Conservation (phyloP, 2,329 filamentous ascomycete genomes). For the Ceratocystis harringtonii region DNA sequence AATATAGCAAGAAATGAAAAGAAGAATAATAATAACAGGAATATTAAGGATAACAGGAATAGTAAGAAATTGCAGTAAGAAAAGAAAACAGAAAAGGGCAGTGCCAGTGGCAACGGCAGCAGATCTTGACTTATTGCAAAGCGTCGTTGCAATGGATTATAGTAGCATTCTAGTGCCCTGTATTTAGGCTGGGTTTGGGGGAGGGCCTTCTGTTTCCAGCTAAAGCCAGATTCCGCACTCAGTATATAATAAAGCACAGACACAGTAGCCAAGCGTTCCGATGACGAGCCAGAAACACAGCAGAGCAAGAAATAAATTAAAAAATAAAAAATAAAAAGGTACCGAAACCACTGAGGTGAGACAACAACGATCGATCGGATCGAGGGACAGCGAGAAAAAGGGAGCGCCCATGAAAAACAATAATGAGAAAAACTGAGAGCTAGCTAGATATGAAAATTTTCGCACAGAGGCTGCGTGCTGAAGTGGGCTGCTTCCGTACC, state of each 20-base stretch:
- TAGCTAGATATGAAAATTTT: neutral
- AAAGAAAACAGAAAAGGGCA: neutral
- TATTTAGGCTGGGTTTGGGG: neutral
- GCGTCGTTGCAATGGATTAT: neutral
- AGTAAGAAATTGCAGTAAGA: neutral
- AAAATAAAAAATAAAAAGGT: neutral
- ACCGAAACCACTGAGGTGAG: too few relatives aligned
- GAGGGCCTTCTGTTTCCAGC: neutral
- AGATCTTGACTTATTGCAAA: neutral
- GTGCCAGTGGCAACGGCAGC: neutral
- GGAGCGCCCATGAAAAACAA: neutral
- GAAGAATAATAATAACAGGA: neutral
- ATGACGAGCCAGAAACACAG: neutral
- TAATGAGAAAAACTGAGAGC: neutral
- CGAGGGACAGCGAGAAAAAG: neutral
- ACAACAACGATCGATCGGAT: neutral
- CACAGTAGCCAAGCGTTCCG: neutral
- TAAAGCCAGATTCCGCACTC: neutral
- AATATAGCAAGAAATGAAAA: neutral
- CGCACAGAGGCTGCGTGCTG: neutral
- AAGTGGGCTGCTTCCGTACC: neutral
- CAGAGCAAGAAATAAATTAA: neutral
- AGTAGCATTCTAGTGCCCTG: neutral
- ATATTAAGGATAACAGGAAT: neutral
- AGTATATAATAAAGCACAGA: neutral